Base-by-base conservation (phyloP, 2,329 filamentous ascomycete species). In the Knufia fluminis region DNA sequence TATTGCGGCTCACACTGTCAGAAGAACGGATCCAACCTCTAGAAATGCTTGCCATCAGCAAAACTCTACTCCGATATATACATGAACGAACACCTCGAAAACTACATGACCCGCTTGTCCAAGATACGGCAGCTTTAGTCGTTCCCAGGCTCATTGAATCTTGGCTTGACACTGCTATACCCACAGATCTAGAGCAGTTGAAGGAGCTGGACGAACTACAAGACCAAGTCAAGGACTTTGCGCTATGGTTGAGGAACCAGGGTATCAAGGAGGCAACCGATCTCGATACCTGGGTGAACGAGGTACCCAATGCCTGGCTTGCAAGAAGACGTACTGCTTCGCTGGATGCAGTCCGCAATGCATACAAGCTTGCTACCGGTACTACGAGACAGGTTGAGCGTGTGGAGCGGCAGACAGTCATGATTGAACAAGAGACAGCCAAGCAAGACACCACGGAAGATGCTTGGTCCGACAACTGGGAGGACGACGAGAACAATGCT, bases 401-500 rank as follows among this genome's bases (percentile, higher is more conserved):
- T 59, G 74, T 94, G 1, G 91, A 97, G 66, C 94, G 83, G 43
- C 84, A 92, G 60, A 48, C 19, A 10, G 80, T 84, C 63, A 75
- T 96, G 0, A 82, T 82, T 1, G 75, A 77, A 43, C 80, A 84
- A 55, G 84, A 86, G 78, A 74, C 84, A 52, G 69, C 76, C 24
- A 74, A 77, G 1, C 74, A 73, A 12, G 65, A 68, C 12, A 70
- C 56, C 8, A 62, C 71, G 53, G 49, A 53, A 14, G 70, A 75
- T 48, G 86, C 88, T 41, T 94, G 88, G 86, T 82, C 86, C 59
- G 79, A 80, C 39, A 83, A 79, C 10, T 96, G 90, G 89, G 80
- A 83, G 51, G 84, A 87, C 19, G 54, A 54, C 23, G 44, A 46
- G 4, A 48, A 50, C 20, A 45, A 50, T 8, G 36, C 44, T 28